These are phyloP conservation scores for Polytrichum commune DNA, from an alignment of 225 moss, liverwort and hornwort genomes.

Conservation along the genomic window DNA sequence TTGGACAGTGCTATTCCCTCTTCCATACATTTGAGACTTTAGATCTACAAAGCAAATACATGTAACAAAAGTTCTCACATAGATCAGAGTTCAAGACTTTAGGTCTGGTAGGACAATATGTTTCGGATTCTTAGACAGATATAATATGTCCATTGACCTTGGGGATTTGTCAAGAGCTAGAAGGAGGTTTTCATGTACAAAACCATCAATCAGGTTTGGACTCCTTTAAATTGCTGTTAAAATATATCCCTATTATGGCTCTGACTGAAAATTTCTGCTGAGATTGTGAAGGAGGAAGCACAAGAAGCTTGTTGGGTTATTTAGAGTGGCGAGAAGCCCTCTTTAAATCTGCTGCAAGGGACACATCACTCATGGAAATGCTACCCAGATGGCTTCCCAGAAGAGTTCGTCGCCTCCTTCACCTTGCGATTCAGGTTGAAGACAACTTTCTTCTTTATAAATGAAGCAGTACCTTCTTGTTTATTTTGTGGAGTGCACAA, in stretches of 20 bases:
- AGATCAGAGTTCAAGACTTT: no score
- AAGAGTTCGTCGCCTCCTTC: constrained; percentile 44
- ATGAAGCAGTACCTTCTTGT: background rate
- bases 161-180: no score
- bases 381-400: constrained; percentile 60
- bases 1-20: no score
- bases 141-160: no score
- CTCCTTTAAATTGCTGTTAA: background rate
- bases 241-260: no score
- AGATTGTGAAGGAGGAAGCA: constrained; percentile 21
- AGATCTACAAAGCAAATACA: no score
- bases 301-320: constrained; percentile 45
- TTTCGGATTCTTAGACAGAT: no score
- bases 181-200: no score
- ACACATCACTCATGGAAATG: constrained; percentile 61
- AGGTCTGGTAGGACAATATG: no score
- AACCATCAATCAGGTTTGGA: background rate
- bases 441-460: background rate
- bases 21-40: no score
- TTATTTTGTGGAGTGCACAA: background rate
- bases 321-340: constrained; percentile 58
- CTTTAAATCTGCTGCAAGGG: constrained; percentile 44
- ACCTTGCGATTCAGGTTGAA: constrained; percentile 41
- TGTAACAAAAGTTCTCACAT: no score
- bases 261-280: no score